phyloP scores from a whole-genome alignment of 2,329 filamentous ascomycete species.

The Clonostachys rhizophaga region DNA sequence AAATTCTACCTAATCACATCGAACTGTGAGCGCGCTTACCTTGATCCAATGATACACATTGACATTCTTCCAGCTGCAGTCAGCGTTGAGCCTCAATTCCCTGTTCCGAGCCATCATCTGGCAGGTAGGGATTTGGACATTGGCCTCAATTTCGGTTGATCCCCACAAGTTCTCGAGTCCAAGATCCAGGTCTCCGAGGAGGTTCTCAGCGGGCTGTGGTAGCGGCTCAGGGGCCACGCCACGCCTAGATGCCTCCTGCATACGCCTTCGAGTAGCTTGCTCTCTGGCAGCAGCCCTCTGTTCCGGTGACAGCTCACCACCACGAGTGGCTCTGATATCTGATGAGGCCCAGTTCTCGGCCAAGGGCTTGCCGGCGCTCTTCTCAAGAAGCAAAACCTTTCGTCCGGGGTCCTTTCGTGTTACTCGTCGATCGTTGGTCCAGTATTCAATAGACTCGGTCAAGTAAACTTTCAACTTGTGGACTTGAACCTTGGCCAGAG shows the following conservation, averaged over 20 bases:
- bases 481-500: conserved; percentile 87
- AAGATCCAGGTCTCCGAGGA: conserved; percentile 75
- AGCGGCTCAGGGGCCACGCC: conserved; percentile 31
- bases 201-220: conserved; percentile 57
- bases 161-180: conserved; percentile 70
- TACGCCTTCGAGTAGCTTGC: conserved; percentile 43
- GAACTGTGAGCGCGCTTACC: conserved; percentile 39
- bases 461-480: conserved; percentile 90
- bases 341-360: conserved; percentile 71
- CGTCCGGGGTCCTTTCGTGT: conserved; percentile 79
- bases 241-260: conserved; percentile 42
- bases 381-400: conserved; percentile 85
- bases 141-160: conserved; percentile 92
- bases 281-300: conserved; percentile 42
- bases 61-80: conserved; percentile 91
- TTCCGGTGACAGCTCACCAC: conserved; percentile 64
- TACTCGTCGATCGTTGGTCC: conserved; percentile 78
- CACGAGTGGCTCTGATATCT: conserved; percentile 70
- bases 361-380: conserved; percentile 73
- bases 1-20: not conserved
- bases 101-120: conserved; percentile 76
- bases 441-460: conserved; percentile 88
- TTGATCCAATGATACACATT: conserved; percentile 97
- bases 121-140: conserved; percentile 86
- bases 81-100: conserved; percentile 67